phyloP scores from a whole-genome alignment of 2,329 filamentous ascomycete species.

The Blumeriella jaapii region DNA sequence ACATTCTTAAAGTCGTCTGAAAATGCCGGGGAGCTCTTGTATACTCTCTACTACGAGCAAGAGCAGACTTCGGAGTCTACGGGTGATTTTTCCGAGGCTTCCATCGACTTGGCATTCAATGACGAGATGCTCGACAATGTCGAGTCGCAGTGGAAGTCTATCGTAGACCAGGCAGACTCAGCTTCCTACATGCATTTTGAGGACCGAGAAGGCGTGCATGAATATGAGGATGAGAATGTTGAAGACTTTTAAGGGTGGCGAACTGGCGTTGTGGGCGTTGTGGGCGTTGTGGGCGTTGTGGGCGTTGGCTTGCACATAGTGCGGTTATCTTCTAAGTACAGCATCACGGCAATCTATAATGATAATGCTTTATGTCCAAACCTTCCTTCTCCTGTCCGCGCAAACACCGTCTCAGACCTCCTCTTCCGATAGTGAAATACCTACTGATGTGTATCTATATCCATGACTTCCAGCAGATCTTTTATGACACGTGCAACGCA shows the following conservation, averaged over 20 bases:
- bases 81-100: slow-evolving; percentile 29
- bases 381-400: too few relatives aligned
- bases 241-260: slow-evolving; percentile 6
- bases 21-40: slow-evolving; percentile 31
- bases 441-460: too few relatives aligned
- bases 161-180: slow-evolving; percentile 30
- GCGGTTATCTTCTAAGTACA: too few relatives aligned
- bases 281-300: too few relatives aligned
- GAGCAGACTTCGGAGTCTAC: slow-evolving; percentile 21
- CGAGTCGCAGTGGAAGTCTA: slow-evolving; percentile 54
- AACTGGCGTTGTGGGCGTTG: too few relatives aligned
- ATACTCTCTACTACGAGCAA: slow-evolving; percentile 46
- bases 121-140: slow-evolving; percentile 59
- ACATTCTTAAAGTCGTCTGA: slow-evolving; percentile 31
- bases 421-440: too few relatives aligned
- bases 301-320: too few relatives aligned
- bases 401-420: too few relatives aligned
- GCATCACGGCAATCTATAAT: too few relatives aligned
- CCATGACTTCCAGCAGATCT: too few relatives aligned
- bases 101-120: slow-evolving; percentile 60
- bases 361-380: too few relatives aligned
- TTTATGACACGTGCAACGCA: too few relatives aligned
- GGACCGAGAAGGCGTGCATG: slow-evolving; percentile 52
- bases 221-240: slow-evolving; percentile 46
- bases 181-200: slow-evolving; percentile 63